phyloP scores from a whole-genome alignment of 2,329 filamentous ascomycete genomes.

The Aspergillus sergii region DNA sequence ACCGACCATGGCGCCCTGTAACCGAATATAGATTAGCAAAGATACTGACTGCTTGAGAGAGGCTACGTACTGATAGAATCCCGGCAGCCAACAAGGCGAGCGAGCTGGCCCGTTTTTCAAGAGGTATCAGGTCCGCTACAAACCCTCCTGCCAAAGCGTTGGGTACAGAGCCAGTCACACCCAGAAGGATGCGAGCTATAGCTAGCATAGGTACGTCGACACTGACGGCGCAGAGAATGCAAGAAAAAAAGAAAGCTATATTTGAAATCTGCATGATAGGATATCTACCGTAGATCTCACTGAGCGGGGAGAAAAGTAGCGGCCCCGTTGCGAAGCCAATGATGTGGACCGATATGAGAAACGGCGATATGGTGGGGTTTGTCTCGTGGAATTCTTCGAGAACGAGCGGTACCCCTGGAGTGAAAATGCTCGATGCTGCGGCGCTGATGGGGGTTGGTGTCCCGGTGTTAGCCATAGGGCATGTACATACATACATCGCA shows the following conservation, averaged over 20 bases:
- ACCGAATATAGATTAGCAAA: background rate
- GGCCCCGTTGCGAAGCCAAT: constrained; percentile 7
- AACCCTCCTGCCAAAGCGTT: background rate
- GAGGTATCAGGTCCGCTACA: constrained; percentile 1
- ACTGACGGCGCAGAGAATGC: constrained; percentile 1
- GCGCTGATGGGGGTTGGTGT: background rate
- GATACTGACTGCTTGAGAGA: too few relatives aligned
- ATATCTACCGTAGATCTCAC: constrained; percentile 3
- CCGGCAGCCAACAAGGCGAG: background rate
- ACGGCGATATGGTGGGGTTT: background rate
- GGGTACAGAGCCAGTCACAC: background rate
- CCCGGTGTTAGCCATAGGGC: background rate
- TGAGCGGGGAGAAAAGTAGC: background rate
- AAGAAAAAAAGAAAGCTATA: background rate
- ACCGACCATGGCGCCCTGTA: background rate
- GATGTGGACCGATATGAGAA: constrained; percentile 1
- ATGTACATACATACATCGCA: background rate
- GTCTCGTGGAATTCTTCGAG: constrained; percentile 1
- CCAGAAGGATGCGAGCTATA: constrained; percentile 2
- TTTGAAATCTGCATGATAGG: background rate
- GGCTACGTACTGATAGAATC: background rate
- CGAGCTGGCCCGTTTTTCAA: constrained; percentile 4
- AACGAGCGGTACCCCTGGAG: constrained; percentile 2
- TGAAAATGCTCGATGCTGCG: constrained; percentile 4
- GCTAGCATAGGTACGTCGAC: constrained; percentile 7